Evolutionary conservation across 106 monocot species (phyloP).

Genomic region (Platanthera zijinensis): DNA sequence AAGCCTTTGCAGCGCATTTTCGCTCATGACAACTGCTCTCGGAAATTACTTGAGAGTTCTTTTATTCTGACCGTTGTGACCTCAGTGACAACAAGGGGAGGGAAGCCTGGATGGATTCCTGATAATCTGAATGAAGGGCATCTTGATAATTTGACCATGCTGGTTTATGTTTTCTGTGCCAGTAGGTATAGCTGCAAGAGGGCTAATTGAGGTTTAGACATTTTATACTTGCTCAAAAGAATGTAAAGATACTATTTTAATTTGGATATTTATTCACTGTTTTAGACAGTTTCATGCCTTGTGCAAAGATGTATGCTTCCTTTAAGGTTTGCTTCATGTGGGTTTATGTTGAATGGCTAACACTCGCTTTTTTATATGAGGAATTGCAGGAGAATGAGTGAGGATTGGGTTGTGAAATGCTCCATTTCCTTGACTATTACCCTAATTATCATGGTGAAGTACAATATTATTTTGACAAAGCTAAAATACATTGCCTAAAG

Average conservation of each 20-base stretch:
- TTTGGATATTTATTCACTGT: neutral
- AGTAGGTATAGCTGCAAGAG: conserved; percentile 41
- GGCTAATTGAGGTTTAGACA: conserved; percentile 23
- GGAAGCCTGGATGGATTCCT: conserved; percentile 63
- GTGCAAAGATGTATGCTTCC: neutral
- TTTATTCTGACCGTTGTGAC: conserved; percentile 45
- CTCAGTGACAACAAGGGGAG: conserved; percentile 41
- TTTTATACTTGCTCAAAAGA: neutral
- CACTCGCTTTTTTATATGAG: neutral
- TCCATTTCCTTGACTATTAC: too few species aligned
- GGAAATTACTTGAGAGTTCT: conserved; percentile 57
- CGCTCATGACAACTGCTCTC: conserved; percentile 36
- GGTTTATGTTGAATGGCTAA: neutral
- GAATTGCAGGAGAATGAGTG: neutral
- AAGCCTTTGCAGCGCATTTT: conserved; percentile 50
- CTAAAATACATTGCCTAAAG: too few species aligned
- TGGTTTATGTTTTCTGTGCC: conserved; percentile 35
- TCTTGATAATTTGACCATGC: conserved; percentile 45
- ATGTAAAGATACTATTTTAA: neutral
- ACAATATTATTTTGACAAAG: too few species aligned
- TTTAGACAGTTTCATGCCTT: neutral
- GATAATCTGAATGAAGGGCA: conserved; percentile 71
- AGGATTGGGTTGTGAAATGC: too few species aligned
- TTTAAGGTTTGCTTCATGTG: neutral
- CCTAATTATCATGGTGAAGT: too few species aligned